Evolutionary conservation across 2,329 filamentous ascomycete genomes (phyloP).

Genomic region (Ramichloridium luteum): DNA sequence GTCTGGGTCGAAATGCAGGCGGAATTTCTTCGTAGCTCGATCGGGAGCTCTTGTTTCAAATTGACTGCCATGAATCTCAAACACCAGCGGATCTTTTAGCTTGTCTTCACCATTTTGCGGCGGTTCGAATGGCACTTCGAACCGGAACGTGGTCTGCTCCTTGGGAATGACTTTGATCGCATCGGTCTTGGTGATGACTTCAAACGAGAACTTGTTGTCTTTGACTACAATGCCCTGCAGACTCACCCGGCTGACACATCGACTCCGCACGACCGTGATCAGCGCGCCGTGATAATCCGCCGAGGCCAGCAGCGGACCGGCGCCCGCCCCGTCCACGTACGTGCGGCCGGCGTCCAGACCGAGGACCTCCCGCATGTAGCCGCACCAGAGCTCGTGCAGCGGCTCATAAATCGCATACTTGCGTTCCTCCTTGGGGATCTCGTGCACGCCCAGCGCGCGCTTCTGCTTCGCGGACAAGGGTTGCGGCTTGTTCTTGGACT

Average conservation of each 20-base stretch:
- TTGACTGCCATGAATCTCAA: constrained; percentile 80
- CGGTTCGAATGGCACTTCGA: constrained; percentile 48
- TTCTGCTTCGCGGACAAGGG: constrained; percentile 74
- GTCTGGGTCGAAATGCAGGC: constrained; percentile 64
- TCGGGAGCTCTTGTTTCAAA: constrained; percentile 75
- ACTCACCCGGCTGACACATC: constrained; percentile 71
- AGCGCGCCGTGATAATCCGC: constrained; percentile 86
- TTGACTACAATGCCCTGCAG: constrained; percentile 75
- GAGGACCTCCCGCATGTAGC: constrained; percentile 73
- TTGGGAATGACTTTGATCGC: constrained; percentile 73
- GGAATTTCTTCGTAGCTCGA: constrained; percentile 83
- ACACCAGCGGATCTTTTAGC: constrained; percentile 44
- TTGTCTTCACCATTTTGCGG: constrained; percentile 12
- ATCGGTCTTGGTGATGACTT: constrained; percentile 63
- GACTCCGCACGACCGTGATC: constrained; percentile 69
- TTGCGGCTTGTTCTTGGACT: constrained; percentile 41
- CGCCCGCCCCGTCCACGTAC: constrained; percentile 46
- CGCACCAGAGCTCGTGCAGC: constrained; percentile 66
- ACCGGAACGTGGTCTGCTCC: constrained; percentile 73
- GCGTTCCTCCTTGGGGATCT: constrained; percentile 55
- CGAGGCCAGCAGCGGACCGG: constrained; percentile 60
- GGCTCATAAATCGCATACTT: constrained; percentile 68
- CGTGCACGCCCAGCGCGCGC: constrained; percentile 58
- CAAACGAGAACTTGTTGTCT: constrained; percentile 77
- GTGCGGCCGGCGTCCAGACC: constrained; percentile 36